Evolutionary conservation across 768 basidiomycete genomes (phyloP), one percentile per base, ranked within the genome.

Genomic region (Leccinum subgranulosum): DNA sequence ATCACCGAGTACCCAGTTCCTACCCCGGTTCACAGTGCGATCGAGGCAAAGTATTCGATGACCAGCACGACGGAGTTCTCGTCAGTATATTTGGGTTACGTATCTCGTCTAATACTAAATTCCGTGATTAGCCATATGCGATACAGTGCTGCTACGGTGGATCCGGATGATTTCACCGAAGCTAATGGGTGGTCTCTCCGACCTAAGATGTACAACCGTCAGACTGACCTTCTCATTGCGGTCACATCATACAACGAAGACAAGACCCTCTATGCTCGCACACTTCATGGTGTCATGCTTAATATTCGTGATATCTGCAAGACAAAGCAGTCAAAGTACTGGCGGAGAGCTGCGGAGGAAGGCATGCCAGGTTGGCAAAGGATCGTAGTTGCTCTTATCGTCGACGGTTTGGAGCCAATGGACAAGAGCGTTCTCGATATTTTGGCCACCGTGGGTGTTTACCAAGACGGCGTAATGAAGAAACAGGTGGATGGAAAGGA

Each of bases 291-390:
- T 61, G 88, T 98, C 66, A 98, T 98, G 95, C 74, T 96, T 60
- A 98, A 99, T 74, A 96, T 98, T 60, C 90, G 95, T 62, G 90
- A 98, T 66, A 98, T 98, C 63, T 95, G 94, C 83, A 94, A 90
- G 75, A 94, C 92, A 43, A 95, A 95, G 72, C 89, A 90, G 67
- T 92, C 89, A 60, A 94, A 94, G 72, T 96, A 89, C 75, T 94
- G 94, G 92, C 81, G 87, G 46, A 81, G 84, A 58, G 82, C 81
- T 52, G 87, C 92, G 10, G 90, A 92, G 71, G 90, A 92, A 68
- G 91, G 92, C 46, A 80, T 82, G 54, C 90, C 92, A 39, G 86
- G 80, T 10, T 98, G 95, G 95, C 91, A 97, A 70, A 87, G 83
- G 69, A 94, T 98, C 65, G 85, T 85, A 4, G 93, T 96, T 21